Percentiles rank a stretch among this genome's conserved stretches.
These are phyloP conservation scores for Neophaeococcomyces mojaviensis DNA, from an alignment of 2,329 filamentous ascomycete genomes.

Conservation along the genomic window DNA sequence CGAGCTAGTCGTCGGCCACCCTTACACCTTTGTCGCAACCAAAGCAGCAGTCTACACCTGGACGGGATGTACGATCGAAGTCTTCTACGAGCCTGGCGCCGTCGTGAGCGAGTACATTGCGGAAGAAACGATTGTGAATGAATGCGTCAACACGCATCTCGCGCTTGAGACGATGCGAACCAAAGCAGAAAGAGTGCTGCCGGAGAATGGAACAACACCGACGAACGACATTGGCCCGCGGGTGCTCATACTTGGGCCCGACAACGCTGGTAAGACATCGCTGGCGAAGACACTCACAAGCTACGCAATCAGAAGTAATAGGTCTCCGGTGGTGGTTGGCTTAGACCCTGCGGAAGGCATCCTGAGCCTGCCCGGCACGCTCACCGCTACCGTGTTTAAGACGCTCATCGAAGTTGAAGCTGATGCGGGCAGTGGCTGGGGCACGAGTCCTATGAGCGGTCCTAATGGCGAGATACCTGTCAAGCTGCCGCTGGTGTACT, in stretches of 20 bases:
- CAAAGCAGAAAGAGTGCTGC: slow-evolving; percentile 35
- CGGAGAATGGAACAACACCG: slow-evolving; percentile 26
- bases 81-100: slow-evolving; percentile 50
- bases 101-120: slow-evolving; percentile 60
- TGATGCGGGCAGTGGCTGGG: slow-evolving; percentile 54
- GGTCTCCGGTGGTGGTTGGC: slow-evolving; percentile 76
- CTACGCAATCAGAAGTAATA: slow-evolving; percentile 67
- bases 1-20: slow-evolving; percentile 73
- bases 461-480: slow-evolving; percentile 73
- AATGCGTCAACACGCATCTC: slow-evolving; percentile 80
- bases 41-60: slow-evolving; percentile 89
- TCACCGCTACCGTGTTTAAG: slow-evolving; percentile 80
- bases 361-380: slow-evolving; percentile 67
- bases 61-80: slow-evolving; percentile 80
- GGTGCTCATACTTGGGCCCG: slow-evolving; percentile 74
- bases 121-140: slow-evolving; percentile 72
- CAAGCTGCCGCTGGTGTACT: slow-evolving; percentile 85
- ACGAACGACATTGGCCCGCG: slow-evolving; percentile 58
- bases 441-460: slow-evolving; percentile 81
- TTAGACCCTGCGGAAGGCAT: slow-evolving; percentile 74
- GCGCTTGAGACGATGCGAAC: slow-evolving; percentile 68
- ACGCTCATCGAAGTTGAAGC: slow-evolving; percentile 82
- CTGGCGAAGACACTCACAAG: slow-evolving; percentile 68
- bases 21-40: slow-evolving; percentile 71
- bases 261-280: slow-evolving; percentile 75